Conservation (phyloP, 139 green algal species). For the Picochlorum sp. region DNA sequence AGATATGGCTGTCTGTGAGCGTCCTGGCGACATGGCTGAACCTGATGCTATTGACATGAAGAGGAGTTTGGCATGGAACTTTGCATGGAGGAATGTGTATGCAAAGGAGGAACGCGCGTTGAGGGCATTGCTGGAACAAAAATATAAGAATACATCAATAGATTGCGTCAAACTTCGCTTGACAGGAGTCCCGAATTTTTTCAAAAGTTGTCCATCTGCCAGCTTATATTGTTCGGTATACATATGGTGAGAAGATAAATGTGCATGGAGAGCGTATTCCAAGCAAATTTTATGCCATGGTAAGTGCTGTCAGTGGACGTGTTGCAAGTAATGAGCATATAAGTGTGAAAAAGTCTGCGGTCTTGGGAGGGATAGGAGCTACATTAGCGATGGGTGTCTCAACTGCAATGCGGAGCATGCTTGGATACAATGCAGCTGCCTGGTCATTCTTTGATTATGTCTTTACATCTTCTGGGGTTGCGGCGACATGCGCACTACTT, state of each 20-base stretch:
- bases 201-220: background rate
- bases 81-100: background rate
- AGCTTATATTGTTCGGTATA: conserved; percentile 1
- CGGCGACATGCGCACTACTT: conserved; percentile 14
- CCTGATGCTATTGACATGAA: background rate
- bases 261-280: background rate
- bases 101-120: background rate
- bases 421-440: background rate
- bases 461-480: conserved; percentile 2
- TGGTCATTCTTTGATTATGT: conserved; percentile 4
- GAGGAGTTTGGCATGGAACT: conserved; percentile 3
- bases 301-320: background rate
- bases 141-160: no score
- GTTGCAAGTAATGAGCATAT: background rate
- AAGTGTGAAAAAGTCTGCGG: conserved; percentile 1
- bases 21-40: no score
- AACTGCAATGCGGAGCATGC: background rate
- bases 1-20: no score
- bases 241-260: background rate
- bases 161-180: background rate
- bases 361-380: background rate
- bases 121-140: background rate
- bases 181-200: background rate
- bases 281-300: conserved; percentile 1
- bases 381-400: no score